A percentile compares a stretch with the other conserved stretches of the same genome.
These are phyloP conservation scores for Papiliotrema terrestris DNA, from an alignment of 1,284 basidiomycete genomes.

Conservation along the genomic window DNA sequence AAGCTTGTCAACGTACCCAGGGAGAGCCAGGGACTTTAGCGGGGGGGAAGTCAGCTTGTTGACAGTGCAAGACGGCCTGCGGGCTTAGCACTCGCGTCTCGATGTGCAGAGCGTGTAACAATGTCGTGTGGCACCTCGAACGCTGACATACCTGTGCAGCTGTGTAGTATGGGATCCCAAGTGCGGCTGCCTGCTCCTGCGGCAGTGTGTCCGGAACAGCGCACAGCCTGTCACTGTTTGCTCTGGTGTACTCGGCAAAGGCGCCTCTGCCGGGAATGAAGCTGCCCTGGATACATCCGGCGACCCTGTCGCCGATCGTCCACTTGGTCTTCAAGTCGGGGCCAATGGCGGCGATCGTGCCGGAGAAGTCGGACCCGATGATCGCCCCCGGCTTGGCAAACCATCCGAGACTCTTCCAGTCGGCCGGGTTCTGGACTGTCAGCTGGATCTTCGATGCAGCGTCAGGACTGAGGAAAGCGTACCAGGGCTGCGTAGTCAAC, in stretches of 20 bases:
- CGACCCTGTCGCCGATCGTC: constrained; percentile 50
- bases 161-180: constrained; percentile 49
- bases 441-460: background rate
- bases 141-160: constrained; percentile 23
- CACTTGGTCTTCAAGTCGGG: constrained; percentile 15
- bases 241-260: constrained; percentile 51
- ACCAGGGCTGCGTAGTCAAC: constrained; percentile 39
- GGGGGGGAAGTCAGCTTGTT: constrained; percentile 28
- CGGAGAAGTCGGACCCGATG: constrained; percentile 54
- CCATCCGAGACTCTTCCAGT: constrained; percentile 41
- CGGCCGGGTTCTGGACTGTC: constrained; percentile 34
- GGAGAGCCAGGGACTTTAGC: background rate
- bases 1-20: background rate
- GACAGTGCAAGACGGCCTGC: constrained; percentile 37
- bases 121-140: no score
- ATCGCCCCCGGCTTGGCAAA: constrained; percentile 31
- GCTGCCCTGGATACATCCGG: constrained; percentile 53
- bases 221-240: constrained; percentile 20
- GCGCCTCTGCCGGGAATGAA: constrained; percentile 42
- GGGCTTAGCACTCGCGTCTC: no score
- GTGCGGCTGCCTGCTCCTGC: constrained; percentile 44
- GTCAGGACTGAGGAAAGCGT: background rate
- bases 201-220: constrained; percentile 8
- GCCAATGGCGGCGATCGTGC: constrained; percentile 49
- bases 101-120: no score